Base-by-base conservation (phyloP, 139 green algal species). In the Micractinium sp. region DNA sequence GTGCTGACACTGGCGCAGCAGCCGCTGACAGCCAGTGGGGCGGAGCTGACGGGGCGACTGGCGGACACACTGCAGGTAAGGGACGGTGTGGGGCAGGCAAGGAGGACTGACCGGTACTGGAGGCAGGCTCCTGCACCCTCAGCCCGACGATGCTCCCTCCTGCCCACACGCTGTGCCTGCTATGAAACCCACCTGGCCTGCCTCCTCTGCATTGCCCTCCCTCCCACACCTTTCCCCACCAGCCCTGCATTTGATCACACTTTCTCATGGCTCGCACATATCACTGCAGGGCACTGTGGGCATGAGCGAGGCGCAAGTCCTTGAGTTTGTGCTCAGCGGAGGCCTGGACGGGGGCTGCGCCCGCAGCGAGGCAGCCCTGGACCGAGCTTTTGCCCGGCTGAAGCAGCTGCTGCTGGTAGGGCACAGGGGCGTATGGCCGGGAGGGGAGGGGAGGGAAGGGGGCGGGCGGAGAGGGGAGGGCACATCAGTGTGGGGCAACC, bases 351-450 rank as follows among this genome's bases (percentile, higher is more conserved):
- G 67, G 13, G 83, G 71, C 25, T 15, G 36, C 14, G 25, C 38
- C 14, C 83, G 67, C 67, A 69, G 61, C 29, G 39, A 66, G 38
- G 38, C 36, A 15, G 67, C 60, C 1, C 63, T 79, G 22, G 15
- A 41, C 22, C 33, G 29, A 2, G 66, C 67, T 27, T 39, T 31
- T 0, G 29, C 31, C 13, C 83, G 83, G 27, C 83, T 87, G 20
- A 87, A 87, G 67, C 83, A 77, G 33, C 83, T 87, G 38, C 83
- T 87, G 38, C 29, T 87, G 38, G 83, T 87, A 47, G 3, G 78
- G 47, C 47, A 56, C 47, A 9, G 47, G 47, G 47, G 47, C 9
- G 47, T 56, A 56, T 22, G 33, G 0, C 15, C 15, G 33, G 33
- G 35, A 16, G 74, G 33, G 33, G 33, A 31, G 15, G 13, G 69